Evolutionary conservation across 345 rosid genomes (phyloP).

Genomic region (Acer saccharum): DNA sequence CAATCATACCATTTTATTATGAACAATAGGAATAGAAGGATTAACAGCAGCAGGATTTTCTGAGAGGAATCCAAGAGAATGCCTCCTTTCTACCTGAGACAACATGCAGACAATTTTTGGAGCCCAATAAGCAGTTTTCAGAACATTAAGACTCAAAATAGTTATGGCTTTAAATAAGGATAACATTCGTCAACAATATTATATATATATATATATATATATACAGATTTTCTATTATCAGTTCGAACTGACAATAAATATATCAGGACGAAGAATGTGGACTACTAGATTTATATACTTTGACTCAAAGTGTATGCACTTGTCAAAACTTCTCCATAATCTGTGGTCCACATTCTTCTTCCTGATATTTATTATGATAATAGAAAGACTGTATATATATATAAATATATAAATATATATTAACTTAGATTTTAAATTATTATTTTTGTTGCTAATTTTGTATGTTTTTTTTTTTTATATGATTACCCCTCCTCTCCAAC

Average conservation of each 20-base stretch:
- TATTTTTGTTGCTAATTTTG: not conserved
- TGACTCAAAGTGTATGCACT: no score
- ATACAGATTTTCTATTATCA: no score
- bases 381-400: no score
- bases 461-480: not conserved
- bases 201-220: not conserved
- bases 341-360: no score
- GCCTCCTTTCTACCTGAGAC: constrained; percentile 63
- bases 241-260: no score
- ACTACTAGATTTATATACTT: no score
- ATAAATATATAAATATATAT: no score
- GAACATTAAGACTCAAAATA: constrained; percentile 1
- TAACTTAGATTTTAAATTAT: not conserved
- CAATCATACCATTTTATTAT: constrained; percentile 34
- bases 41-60: constrained; percentile 25
- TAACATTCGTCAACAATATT: not conserved
- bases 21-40: constrained; percentile 20
- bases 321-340: no score
- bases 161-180: not conserved
- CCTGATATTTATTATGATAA: no score
- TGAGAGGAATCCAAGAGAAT: constrained; percentile 43
- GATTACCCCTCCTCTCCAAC: not conserved
- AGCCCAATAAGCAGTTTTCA: not conserved
- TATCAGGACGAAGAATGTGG: no score
- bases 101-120: not conserved